Evolutionary conservation across 1,284 basidiomycete genomes (phyloP).

Genomic region (Cryptococcus jaspeensis): DNA sequence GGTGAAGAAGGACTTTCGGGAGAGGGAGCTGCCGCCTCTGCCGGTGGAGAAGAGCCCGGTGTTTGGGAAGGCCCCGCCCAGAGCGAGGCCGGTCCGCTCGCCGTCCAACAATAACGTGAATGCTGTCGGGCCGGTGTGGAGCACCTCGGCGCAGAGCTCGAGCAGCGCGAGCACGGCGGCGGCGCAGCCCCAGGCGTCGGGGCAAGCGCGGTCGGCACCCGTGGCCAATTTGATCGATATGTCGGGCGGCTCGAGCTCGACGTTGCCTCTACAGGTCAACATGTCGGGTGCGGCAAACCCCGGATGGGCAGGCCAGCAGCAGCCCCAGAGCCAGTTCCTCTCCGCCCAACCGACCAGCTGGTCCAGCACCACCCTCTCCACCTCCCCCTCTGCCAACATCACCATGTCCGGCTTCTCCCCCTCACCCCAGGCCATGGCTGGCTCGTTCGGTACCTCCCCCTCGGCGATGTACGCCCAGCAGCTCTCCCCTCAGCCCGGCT

Average conservation of each 20-base stretch:
- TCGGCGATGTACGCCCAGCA: not conserved
- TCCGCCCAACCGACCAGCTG: not conserved
- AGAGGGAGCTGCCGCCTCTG: conserved; percentile 35
- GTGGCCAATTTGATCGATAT: conserved; percentile 29
- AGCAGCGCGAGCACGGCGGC: not conserved
- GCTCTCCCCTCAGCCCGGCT: not conserved
- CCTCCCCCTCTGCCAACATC: not conserved
- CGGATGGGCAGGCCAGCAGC: conserved; percentile 1
- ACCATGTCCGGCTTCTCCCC: not conserved
- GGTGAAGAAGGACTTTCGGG: conserved; percentile 11
- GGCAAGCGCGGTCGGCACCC: too few species aligned
- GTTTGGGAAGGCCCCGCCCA: conserved; percentile 8
- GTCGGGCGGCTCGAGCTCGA: conserved; percentile 17
- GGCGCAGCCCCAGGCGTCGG: conserved; percentile 6
- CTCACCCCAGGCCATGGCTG: not conserved
- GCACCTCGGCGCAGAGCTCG: not conserved
- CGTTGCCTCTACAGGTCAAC: conserved; percentile 39
- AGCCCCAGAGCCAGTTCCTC: conserved; percentile 5
- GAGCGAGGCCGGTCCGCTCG: conserved; percentile 16
- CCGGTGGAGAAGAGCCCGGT: conserved; percentile 8
- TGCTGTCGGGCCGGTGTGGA: not conserved
- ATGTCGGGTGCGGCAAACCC: conserved; percentile 4
- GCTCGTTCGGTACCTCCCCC: not conserved
- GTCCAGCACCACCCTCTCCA: not conserved
- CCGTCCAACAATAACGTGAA: conserved; percentile 1